Evolutionary conservation across 2,329 filamentous ascomycete species (phyloP).

Genomic region (Clonostachys chloroleuca): DNA sequence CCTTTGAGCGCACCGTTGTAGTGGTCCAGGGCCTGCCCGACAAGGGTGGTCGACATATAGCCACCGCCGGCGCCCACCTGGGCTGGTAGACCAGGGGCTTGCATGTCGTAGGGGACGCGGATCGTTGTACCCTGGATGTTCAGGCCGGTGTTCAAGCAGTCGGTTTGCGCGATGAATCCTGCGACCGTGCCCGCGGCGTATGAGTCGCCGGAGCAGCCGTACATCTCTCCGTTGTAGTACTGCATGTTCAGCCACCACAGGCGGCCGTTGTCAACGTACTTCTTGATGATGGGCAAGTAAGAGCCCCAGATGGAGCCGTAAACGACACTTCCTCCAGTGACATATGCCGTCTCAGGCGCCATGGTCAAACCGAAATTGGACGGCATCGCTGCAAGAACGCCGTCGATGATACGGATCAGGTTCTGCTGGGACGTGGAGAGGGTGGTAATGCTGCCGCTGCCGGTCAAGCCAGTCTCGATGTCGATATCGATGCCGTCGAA

Average conservation of each 20-base stretch:
- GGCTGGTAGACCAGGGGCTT: constrained; percentile 26
- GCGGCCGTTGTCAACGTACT: constrained; percentile 25
- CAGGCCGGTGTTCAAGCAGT: constrained; percentile 25
- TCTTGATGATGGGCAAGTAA: constrained; percentile 29
- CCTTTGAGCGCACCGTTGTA: constrained; percentile 24
- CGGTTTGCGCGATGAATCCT: constrained; percentile 26
- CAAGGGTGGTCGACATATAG: constrained; percentile 21
- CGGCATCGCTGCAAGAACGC: constrained; percentile 40
- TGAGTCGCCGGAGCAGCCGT: constrained; percentile 23
- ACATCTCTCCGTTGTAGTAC: constrained; percentile 30
- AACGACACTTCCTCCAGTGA: constrained; percentile 20
- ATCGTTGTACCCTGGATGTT: constrained; percentile 21
- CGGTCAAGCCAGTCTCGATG: constrained; percentile 22
- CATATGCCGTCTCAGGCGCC: constrained; percentile 28
- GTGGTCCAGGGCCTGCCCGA: constrained; percentile 19
- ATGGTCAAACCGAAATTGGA: constrained; percentile 55
- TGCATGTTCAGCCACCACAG: constrained; percentile 31
- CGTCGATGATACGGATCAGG: constrained; percentile 27
- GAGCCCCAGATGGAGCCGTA: constrained; percentile 27
- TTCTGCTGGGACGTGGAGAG: constrained; percentile 24
- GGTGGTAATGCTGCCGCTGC: constrained; percentile 18
- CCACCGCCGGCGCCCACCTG: constrained; percentile 23
- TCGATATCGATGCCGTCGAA: constrained; percentile 30
- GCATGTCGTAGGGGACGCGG: constrained; percentile 23
- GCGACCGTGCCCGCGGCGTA: constrained; percentile 21